Evolutionary conservation across 352 stramenopile genomes (phyloP), one percentile per base, ranked within the genome.

Genomic region (Phytophthora citricola): DNA sequence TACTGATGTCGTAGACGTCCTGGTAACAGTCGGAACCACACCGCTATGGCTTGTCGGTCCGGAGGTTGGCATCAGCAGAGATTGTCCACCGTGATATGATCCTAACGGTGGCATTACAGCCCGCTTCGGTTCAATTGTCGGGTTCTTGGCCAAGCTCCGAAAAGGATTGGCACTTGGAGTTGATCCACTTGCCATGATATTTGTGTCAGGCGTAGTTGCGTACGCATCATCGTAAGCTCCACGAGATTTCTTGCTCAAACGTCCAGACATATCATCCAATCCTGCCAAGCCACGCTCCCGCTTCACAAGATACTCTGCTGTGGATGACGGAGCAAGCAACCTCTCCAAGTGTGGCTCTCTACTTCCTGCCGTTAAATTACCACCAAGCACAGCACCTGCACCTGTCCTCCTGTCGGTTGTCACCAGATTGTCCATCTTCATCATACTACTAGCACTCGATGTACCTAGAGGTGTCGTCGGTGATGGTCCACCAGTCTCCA

Each of bases 301-400:
- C 51, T 90, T 91, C 11, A 52, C 17, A 26, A 69, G 20, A 48
- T 74, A 73, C 4, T 79, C 76, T 3, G 56, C 50, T 22, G 67
- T 58, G 9, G 52, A 22, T 36, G 47, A 41, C 10, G 63, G 69
- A 31, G 53, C 38, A 1, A 84, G 59, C 15, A 81, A 40, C 26
- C 76, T 73, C 14, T 91, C 84, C 34, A 87, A 54, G 20, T 83
- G 77, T 3, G 76, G 53, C 20, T 88, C 83, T 27, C 72, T 43
- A 40, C 7, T 59, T 27, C 50, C 52, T 1, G 20, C 51, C 31
- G 50, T 40, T 22, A 54, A 44, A 49, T 32, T 38, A 15, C 22
- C 24, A 12, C 50, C 58, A 26, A 4, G 24, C 22, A 10, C 40
- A 31, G 12, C 15, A 12, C 36, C 32, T 41, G 27, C 41, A 20